Percentiles rank a stretch among this genome's conserved stretches.
These are phyloP conservation scores for Lasiodiplodia gonubiensis DNA, from an alignment of 2,329 filamentous ascomycete genomes.

Conservation along the genomic window DNA sequence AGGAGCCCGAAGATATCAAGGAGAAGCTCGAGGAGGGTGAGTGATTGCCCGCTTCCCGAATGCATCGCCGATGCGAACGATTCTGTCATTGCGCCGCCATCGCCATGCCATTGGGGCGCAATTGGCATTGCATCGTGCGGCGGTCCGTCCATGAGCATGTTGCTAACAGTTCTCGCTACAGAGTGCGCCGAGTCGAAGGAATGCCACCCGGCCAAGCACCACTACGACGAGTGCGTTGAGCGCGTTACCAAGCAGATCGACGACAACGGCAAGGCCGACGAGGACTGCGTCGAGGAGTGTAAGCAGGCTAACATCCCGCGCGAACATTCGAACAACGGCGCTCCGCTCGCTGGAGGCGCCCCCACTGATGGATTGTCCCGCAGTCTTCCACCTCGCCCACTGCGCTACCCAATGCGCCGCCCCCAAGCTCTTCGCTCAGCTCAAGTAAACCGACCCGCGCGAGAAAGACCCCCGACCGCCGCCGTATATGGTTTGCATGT, in stretches of 20 bases:
- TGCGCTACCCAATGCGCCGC: constrained; percentile 92
- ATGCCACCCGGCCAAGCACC: constrained; percentile 91
- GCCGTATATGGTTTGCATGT: constrained; percentile 3
- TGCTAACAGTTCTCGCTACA: constrained; percentile 49
- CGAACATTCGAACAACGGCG: background rate
- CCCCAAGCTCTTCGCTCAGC: constrained; percentile 89
- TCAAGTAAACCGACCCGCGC: constrained; percentile 70
- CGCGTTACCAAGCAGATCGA: constrained; percentile 75
- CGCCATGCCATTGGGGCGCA: constrained; percentile 2
- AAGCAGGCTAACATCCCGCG: constrained; percentile 54
- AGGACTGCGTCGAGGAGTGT: constrained; percentile 99
- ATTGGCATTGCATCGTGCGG: constrained; percentile 1
- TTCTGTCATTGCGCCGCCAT: background rate
- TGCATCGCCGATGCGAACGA: background rate
- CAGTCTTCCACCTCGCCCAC: constrained; percentile 98
- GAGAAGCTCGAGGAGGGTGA: constrained; percentile 89
- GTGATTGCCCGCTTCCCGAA: constrained; percentile 47
- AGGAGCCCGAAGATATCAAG: constrained; percentile 84
- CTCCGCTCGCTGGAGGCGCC: constrained; percentile 3
- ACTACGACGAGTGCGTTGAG: constrained; percentile 97
- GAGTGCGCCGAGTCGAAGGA: constrained; percentile 87
- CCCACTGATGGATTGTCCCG: constrained; percentile 28
- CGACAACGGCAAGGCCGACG: constrained; percentile 75
- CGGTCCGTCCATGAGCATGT: background rate
- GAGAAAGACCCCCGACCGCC: background rate